Percentiles rank a stretch among this genome's conserved stretches.
phyloP scores from a whole-genome alignment of 169 alveolate species.

The Plasmodium adleri region DNA sequence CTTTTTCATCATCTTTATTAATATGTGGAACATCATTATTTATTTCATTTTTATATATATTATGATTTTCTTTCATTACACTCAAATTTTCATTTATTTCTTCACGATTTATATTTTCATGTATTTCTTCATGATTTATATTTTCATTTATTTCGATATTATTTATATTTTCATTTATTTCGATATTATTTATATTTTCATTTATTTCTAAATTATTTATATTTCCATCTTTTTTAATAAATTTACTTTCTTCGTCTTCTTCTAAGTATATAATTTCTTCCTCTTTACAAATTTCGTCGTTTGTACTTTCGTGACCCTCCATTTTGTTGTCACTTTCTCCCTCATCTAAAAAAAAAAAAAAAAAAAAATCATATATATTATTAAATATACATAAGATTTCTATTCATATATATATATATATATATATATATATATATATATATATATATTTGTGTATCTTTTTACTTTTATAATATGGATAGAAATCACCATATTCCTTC shows the following conservation, averaged over 20 bases:
- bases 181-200: not conserved
- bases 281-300: constrained; percentile 14
- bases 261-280: not conserved
- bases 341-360: not conserved
- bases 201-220: not conserved
- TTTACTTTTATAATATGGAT: constrained; percentile 60
- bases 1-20: not conserved
- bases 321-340: constrained; percentile 9
- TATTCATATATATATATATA: not conserved
- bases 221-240: not conserved
- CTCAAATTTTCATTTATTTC: not conserved
- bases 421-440: not conserved
- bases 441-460: not conserved
- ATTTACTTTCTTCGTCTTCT: constrained; percentile 6
- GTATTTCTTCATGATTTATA: not conserved
- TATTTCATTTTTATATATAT: constrained; percentile 10
- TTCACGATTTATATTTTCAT: not conserved
- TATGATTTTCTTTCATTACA: constrained; percentile 1
- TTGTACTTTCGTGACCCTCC: constrained; percentile 9
- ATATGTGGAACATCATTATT: not conserved
- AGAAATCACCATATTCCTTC: constrained; percentile 48
- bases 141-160: not conserved
- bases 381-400: not conserved
- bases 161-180: constrained; percentile 1
- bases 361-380: not conserved